Evolutionary conservation across 78 protist species (phyloP).

Genomic region (slime mould (Dictyostelium discoideum)): dicty_2.7 NC_007088.5:3708501-3709000

Average conservation of each 20-base stretch:
- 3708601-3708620: slow-evolving; percentile 59
- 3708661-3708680: slow-evolving; percentile 68
- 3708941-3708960: neutral
- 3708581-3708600: slow-evolving; percentile 33
- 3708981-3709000: no score
- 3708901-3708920: neutral
- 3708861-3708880: neutral
- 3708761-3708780: neutral
- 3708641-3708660: slow-evolving; percentile 21
- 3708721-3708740: neutral
- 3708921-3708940: neutral
- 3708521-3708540: no score
- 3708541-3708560: neutral
- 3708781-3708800: neutral
- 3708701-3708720: slow-evolving; percentile 32
- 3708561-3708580: slow-evolving; percentile 1
- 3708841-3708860: neutral
- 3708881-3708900: neutral
- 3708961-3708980: neutral
- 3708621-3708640: slow-evolving; percentile 67
- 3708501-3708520: neutral
- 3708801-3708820: neutral
- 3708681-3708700: slow-evolving; percentile 2
- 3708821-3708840: neutral
- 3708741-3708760: neutral